Evolutionary conservation across 306 rosid species (phyloP).

Genomic region (Casuarina cunninghamiana): DNA sequence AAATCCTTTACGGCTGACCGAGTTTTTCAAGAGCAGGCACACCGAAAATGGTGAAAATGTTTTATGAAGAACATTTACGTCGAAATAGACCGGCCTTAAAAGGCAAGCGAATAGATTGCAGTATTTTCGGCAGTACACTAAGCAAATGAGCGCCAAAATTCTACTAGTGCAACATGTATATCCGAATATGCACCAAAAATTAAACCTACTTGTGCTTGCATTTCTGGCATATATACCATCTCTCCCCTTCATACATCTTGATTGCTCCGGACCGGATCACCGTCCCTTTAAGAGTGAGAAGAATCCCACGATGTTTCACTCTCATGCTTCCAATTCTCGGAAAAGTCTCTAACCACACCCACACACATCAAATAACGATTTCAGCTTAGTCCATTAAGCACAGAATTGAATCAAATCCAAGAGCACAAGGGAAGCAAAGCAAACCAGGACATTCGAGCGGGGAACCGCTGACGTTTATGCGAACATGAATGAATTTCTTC

Average conservation of each 20-base stretch:
- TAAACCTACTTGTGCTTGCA: slow-evolving; percentile 65
- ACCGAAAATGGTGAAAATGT: too few relatives aligned
- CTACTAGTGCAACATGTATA: background rate
- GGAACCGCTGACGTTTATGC: slow-evolving; percentile 66
- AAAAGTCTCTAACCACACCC: slow-evolving; percentile 57
- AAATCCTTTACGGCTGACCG: too few relatives aligned
- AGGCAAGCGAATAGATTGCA: background rate
- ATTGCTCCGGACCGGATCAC: slow-evolving; percentile 83
- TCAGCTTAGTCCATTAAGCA: background rate
- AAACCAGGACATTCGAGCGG: slow-evolving; percentile 79
- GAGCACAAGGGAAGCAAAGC: slow-evolving; percentile 16
- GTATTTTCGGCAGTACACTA: background rate
- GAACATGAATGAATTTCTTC: slow-evolving; percentile 73
- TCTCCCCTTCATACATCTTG: slow-evolving; percentile 98
- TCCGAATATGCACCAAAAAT: background rate
- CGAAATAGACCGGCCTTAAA: too few relatives aligned
- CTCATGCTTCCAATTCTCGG: slow-evolving; percentile 85
- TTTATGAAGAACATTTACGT: too few relatives aligned
- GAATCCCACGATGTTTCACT: slow-evolving; percentile 83
- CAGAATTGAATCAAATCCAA: slow-evolving; percentile 6
- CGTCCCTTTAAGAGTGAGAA: slow-evolving; percentile 89
- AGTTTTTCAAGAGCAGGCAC: too few relatives aligned
- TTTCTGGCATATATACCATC: slow-evolving; percentile 77
- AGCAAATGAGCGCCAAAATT: background rate
- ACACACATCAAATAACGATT: slow-evolving; percentile 18